A percentile compares a stretch with the other conserved stretches of the same genome.
Conservation (phyloP, 2,329 filamentous ascomycete genomes). For the Eutypella sp. region DNA sequence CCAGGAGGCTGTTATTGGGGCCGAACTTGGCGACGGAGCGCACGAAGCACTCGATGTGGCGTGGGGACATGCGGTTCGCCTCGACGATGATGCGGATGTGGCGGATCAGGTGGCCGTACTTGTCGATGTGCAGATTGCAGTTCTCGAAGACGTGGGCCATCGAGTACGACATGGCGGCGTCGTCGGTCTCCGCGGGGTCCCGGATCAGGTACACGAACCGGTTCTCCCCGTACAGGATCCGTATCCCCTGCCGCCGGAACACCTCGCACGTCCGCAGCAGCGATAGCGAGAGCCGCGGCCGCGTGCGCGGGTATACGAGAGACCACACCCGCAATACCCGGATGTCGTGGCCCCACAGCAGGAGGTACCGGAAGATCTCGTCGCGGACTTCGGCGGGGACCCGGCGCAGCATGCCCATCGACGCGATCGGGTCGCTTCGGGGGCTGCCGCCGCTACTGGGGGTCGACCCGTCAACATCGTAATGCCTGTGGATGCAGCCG, state of each 20-base stretch:
- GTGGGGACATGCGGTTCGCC: slow-evolving; percentile 29
- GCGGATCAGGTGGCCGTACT: slow-evolving; percentile 36
- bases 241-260: slow-evolving; percentile 32
- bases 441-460: not conserved
- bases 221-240: slow-evolving; percentile 44
- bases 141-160: slow-evolving; percentile 25
- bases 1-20: slow-evolving; percentile 12
- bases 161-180: slow-evolving; percentile 5
- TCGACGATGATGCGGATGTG: slow-evolving; percentile 39
- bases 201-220: slow-evolving; percentile 42
- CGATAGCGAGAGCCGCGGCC: slow-evolving; percentile 25
- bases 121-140: slow-evolving; percentile 17
- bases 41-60: slow-evolving; percentile 25
- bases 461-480: too few species aligned
- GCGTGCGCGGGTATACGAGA: slow-evolving; percentile 19
- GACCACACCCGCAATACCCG: slow-evolving; percentile 29
- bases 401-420: slow-evolving; percentile 8
- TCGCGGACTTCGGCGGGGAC: slow-evolving; percentile 28
- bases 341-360: slow-evolving; percentile 26
- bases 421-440: not conserved
- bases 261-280: slow-evolving; percentile 33
- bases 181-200: slow-evolving; percentile 22
- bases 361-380: slow-evolving; percentile 27
- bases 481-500: too few species aligned
- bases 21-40: slow-evolving; percentile 33